Evolutionary conservation across 2,329 filamentous ascomycete genomes (phyloP), one percentile per base, ranked within the genome.

Genomic region (Cylindrodendrum hubeiense): DNA sequence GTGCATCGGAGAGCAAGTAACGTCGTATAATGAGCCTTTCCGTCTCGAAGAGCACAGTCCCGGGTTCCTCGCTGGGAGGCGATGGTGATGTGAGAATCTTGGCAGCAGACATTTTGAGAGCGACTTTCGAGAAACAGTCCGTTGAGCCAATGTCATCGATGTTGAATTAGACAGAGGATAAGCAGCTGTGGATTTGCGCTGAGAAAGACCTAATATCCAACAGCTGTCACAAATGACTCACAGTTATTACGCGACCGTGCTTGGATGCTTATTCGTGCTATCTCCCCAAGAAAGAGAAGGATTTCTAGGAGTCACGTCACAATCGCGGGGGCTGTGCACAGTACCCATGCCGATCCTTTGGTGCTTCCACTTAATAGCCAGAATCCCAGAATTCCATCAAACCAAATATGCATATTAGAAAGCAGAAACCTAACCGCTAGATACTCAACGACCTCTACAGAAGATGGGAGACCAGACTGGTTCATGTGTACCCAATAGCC

Each of bases 1-100:
- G 65, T 5, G 80, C 81, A 67, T 87, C 86, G 2, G 76, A 72
- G 5, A 62, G 64, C 26, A 74, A 66, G 63, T 76, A 82, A 30
- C 80, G 80, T 7, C 85, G 83, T 59, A 87, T 74, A 59, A 81
- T 73, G 70, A 80, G 72, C 8, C 78, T 69, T 19, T 76, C 69
- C 0, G 78, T 79, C 62, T 78, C 75, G 8, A 79, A 30, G 15
- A 79, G 67, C 26, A 76, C 24, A 12, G 76, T 73, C 15, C 77
- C 77, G 1, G 70, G 72, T 22, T 75, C 74, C 24, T 68, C 58
- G 60, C 68, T 75, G 3, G 73, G 76, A 37, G 71, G 73, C 10
- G 60, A 67, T 19, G 69, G 66, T 12, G 77, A 72, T 8, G 60
- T 49, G 17, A 78, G 63, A 33, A 63, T 63, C 41, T 50, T 64